Conservation (phyloP, 208 protist species). For the Balamuthia mandrillaris region DNA sequence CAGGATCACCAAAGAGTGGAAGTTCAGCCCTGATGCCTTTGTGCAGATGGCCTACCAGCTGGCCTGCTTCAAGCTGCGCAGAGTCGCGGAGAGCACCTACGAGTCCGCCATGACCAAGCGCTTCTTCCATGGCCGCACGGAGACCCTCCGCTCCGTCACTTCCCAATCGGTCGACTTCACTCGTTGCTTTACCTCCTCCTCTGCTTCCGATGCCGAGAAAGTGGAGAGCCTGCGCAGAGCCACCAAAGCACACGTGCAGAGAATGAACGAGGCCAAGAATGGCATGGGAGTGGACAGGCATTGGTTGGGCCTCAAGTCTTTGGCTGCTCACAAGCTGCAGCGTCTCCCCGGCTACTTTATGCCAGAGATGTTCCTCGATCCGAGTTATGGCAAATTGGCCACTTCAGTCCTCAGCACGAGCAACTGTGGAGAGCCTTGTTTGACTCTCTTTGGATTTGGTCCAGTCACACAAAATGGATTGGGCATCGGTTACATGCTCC, state of each 20-base stretch:
- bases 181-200: background rate
- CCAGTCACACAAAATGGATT: constrained; percentile 8
- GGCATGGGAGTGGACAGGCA: constrained; percentile 25
- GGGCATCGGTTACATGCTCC: constrained; percentile 37
- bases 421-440: background rate
- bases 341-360: background rate
- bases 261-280: background rate
- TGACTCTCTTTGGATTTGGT: constrained; percentile 30
- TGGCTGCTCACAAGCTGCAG: constrained; percentile 20
- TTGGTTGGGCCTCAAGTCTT: constrained; percentile 11
- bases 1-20: background rate
- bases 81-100: constrained; percentile 16
- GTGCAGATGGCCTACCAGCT: constrained; percentile 42
- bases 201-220: background rate
- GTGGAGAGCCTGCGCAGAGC: constrained; percentile 5
- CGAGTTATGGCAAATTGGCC: background rate
- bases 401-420: background rate
- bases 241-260: background rate
- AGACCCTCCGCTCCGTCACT: constrained; percentile 31
- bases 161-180: constrained; percentile 22
- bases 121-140: constrained; percentile 34
- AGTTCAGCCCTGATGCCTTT: constrained; percentile 35
- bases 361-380: constrained; percentile 13
- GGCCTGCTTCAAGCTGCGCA: constrained; percentile 17
- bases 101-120: constrained; percentile 16